These are phyloP conservation scores for Phytophthora pinifolia DNA, from an alignment of 352 stramenopile species.

Conservation along the genomic window DNA sequence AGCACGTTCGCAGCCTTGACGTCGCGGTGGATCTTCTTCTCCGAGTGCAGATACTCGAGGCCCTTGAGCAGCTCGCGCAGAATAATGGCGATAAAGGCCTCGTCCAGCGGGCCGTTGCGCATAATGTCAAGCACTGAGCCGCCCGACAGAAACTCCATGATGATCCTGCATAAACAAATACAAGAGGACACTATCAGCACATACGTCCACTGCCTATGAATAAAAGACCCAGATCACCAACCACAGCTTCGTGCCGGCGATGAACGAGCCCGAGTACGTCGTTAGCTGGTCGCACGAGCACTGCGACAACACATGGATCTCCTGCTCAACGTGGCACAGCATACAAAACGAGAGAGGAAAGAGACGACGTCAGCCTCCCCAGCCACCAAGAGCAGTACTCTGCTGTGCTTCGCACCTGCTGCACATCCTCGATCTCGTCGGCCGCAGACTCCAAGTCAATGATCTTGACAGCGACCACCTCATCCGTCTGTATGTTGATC, in stretches of 20 bases:
- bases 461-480: slow-evolving; percentile 84
- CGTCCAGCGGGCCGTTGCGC: slow-evolving; percentile 68
- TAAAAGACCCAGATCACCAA: slow-evolving; percentile 14
- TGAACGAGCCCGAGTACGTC: slow-evolving; percentile 88
- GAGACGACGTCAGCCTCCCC: background rate
- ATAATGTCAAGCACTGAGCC: slow-evolving; percentile 91
- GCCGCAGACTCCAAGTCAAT: slow-evolving; percentile 83
- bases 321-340: slow-evolving; percentile 34
- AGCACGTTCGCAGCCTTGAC: slow-evolving; percentile 85
- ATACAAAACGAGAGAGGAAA: background rate
- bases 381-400: no score
- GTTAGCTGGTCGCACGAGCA: slow-evolving; percentile 90
- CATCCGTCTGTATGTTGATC: slow-evolving; percentile 63
- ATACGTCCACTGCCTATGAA: background rate
- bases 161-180: slow-evolving; percentile 66
- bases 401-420: slow-evolving; percentile 44
- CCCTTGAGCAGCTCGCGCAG: slow-evolving; percentile 77
- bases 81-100: slow-evolving; percentile 85
- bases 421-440: slow-evolving; percentile 87
- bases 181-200: background rate
- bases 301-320: slow-evolving; percentile 90
- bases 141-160: slow-evolving; percentile 94
- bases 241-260: slow-evolving; percentile 82
- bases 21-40: slow-evolving; percentile 87
- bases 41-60: slow-evolving; percentile 77